Conservation (phyloP, 768 basidiomycete genomes). For the Tylopilus felleus region DNA sequence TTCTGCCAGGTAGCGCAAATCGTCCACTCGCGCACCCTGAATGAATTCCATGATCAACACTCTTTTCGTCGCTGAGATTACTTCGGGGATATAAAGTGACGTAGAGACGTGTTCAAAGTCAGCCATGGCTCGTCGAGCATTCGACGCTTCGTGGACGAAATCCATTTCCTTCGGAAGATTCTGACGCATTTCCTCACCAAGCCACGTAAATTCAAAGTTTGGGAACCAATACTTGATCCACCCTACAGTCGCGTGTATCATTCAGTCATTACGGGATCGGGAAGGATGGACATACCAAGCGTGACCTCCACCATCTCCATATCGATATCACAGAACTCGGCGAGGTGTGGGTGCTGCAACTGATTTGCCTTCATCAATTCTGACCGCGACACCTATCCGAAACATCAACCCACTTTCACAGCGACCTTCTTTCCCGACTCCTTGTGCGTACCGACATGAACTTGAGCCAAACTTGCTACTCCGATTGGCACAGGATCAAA, state of each 20-base stretch:
- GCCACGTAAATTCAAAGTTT: slow-evolving; percentile 93
- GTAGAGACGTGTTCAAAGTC: slow-evolving; percentile 72
- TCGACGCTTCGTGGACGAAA: slow-evolving; percentile 85
- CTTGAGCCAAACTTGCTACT: slow-evolving; percentile 94
- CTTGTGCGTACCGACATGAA: slow-evolving; percentile 77
- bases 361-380: slow-evolving; percentile 25
- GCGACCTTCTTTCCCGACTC: slow-evolving; percentile 75
- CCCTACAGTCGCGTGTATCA: slow-evolving; percentile 35
- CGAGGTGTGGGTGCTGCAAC: slow-evolving; percentile 91
- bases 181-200: slow-evolving; percentile 90
- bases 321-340: slow-evolving; percentile 90
- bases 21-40: slow-evolving; percentile 84
- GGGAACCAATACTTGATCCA: slow-evolving; percentile 94
- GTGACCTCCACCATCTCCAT: slow-evolving; percentile 80
- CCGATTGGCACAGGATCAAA: slow-evolving; percentile 90
- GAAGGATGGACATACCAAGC: slow-evolving; percentile 43
- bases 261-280: neutral
- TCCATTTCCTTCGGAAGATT: slow-evolving; percentile 94
- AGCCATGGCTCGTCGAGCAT: slow-evolving; percentile 64
- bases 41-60: slow-evolving; percentile 96
- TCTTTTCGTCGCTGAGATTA: slow-evolving; percentile 76
- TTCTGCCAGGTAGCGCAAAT: slow-evolving; percentile 76
- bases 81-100: slow-evolving; percentile 84
- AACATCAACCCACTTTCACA: slow-evolving; percentile 59
- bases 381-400: neutral